Percentiles rank a stretch among this genome's conserved stretches.
These are phyloP conservation scores for Stenocarpella maydis DNA, from an alignment of 2,329 filamentous ascomycete species.

Conservation along the genomic window DNA sequence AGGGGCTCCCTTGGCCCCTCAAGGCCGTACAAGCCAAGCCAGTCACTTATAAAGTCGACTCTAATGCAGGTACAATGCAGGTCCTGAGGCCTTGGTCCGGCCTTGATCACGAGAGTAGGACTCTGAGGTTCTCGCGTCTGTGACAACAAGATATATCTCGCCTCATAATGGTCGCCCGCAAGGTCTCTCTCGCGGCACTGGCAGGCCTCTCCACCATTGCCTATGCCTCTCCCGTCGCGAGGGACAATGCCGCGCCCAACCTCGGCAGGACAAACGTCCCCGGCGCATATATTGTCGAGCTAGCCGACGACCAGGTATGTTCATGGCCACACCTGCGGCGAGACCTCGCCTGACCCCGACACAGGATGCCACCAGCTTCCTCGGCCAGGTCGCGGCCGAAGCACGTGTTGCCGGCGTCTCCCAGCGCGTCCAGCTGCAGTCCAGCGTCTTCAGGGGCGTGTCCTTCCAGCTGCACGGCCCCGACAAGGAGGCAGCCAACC, in stretches of 20 bases:
- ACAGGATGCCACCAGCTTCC: slow-evolving; percentile 35
- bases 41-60: not conserved
- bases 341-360: not conserved
- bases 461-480: slow-evolving; percentile 35
- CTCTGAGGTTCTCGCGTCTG: not conserved
- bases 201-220: not conserved
- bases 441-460: slow-evolving; percentile 38
- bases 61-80: slow-evolving; percentile 1
- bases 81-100: not conserved
- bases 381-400: slow-evolving; percentile 33
- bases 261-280: slow-evolving; percentile 2
- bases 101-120: not conserved
- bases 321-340: not conserved
- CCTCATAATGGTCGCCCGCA: slow-evolving; percentile 6
- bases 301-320: slow-evolving; percentile 35
- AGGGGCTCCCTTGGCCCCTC: not conserved
- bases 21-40: not conserved
- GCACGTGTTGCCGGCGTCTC: slow-evolving; percentile 32
- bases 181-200: not conserved
- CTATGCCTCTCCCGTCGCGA: not conserved
- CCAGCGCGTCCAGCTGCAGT: slow-evolving; percentile 37
- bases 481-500: slow-evolving; percentile 31
- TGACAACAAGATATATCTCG: not conserved
- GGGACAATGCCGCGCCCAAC: not conserved
- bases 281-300: slow-evolving; percentile 40